These are phyloP conservation scores for Agaricus subrufescens DNA, from an alignment of 768 basidiomycete genomes.

Conservation along the genomic window DNA sequence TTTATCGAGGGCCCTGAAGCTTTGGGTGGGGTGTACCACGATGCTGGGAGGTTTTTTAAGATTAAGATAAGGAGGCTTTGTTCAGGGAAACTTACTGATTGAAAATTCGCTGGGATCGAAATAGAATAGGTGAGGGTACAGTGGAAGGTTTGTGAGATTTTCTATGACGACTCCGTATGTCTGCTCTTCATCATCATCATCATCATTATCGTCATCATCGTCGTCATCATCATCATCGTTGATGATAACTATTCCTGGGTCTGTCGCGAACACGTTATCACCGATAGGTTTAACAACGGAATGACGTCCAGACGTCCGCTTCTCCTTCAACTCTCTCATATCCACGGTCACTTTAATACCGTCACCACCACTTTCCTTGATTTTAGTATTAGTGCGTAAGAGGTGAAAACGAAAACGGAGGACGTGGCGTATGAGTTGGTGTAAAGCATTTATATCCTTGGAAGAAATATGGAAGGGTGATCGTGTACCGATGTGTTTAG, in stretches of 20 bases:
- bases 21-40: conserved; percentile 22
- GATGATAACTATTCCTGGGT: conserved; percentile 22
- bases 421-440: conserved; percentile 13
- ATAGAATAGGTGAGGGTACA: conserved; percentile 37
- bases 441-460: conserved; percentile 13
- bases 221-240: too few relatives aligned
- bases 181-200: conserved; percentile 9
- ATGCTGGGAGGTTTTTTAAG: not conserved
- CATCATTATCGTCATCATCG: too few relatives aligned
- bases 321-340: conserved; percentile 19
- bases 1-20: conserved; percentile 18
- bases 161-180: conserved; percentile 22
- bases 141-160: conserved; percentile 25
- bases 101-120: conserved; percentile 36
- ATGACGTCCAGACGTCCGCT: conserved; percentile 17
- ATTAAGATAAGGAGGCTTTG: not conserved
- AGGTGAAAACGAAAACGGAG: conserved; percentile 27
- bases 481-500: conserved; percentile 16
- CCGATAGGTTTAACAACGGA: conserved; percentile 16
- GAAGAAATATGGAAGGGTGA: conserved; percentile 15
- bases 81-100: conserved; percentile 22
- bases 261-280: conserved; percentile 22
- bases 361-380: conserved; percentile 6
- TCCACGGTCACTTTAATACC: conserved; percentile 23
- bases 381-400: conserved; percentile 13